phyloP scores from a whole-genome alignment of 805 yeast genomes.

The Torulaspora indica region DNA sequence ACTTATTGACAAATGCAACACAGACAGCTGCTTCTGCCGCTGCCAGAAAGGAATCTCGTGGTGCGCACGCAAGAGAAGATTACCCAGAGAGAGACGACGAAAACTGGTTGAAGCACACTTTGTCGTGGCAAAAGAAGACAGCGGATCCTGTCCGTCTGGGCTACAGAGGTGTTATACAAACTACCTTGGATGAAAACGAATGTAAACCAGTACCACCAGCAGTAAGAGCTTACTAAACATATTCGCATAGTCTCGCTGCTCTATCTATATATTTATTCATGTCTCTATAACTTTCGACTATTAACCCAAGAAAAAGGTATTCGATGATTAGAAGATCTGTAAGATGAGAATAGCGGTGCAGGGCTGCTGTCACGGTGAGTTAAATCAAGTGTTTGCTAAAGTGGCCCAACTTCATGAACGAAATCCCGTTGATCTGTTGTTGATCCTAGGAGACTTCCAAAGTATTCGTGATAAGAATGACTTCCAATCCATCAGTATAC shows the following conservation, averaged over 20 bases:
- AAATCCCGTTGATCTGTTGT: conserved; percentile 49
- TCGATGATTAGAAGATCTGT: conserved; percentile 7
- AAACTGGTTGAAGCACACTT: conserved; percentile 96
- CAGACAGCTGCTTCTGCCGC: conserved; percentile 95
- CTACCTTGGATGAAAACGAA: conserved; percentile 85
- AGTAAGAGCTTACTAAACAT: conserved; percentile 75
- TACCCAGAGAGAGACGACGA: conserved; percentile 92
- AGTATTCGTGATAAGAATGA: conserved; percentile 64
- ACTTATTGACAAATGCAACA: conserved; percentile 92
- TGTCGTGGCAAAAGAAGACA: conserved; percentile 77
- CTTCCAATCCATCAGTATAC: conserved; percentile 67
- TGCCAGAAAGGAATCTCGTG: conserved; percentile 95
- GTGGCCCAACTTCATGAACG: conserved; percentile 26
- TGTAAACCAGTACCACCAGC: conserved; percentile 97
- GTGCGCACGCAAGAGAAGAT: conserved; percentile 99
- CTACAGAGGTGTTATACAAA: conserved; percentile 79
- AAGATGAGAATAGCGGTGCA: conserved; percentile 57
- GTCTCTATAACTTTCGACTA: conserved; percentile 6
- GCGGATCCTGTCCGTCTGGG: conserved; percentile 70
- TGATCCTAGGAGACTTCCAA: conserved; percentile 92
- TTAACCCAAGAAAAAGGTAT: neutral
- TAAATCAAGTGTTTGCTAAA: conserved; percentile 51
- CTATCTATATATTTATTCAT: conserved; percentile 12
- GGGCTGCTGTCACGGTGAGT: conserved; percentile 88
- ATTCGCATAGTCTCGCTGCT: neutral